A percentile compares a stretch with the other conserved stretches of the same genome.
phyloP scores from a whole-genome alignment of 352 stramenopile species.

The Blastocystis hominis region DNA sequence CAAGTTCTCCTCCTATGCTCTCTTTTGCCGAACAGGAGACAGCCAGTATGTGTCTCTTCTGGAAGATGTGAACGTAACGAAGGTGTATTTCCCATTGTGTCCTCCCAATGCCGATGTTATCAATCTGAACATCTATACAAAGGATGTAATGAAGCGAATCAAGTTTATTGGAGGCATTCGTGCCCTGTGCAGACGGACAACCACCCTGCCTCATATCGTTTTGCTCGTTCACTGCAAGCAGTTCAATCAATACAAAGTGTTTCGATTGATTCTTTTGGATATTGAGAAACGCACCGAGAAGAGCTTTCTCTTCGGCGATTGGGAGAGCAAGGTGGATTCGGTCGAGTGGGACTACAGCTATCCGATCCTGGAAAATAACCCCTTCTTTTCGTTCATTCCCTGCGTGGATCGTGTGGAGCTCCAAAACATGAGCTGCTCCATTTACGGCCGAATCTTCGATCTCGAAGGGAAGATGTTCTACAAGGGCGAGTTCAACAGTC shows the following conservation, averaged over 20 bases:
- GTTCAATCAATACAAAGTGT: not conserved
- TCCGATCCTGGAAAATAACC: not conserved
- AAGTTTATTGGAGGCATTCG: not conserved
- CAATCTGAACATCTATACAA: not conserved
- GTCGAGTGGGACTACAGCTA: not conserved
- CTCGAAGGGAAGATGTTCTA: not conserved
- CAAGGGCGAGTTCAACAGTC: not conserved
- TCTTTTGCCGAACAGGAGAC: not conserved
- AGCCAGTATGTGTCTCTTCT: not conserved
- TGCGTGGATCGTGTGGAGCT: not conserved
- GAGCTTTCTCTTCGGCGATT: not conserved
- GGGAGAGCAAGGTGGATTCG: not conserved
- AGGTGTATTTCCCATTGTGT: not conserved
- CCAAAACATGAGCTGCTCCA: not conserved
- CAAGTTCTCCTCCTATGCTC: not conserved
- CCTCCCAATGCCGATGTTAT: not conserved
- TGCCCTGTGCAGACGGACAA: not conserved
- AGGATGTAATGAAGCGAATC: not conserved
- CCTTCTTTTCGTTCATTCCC: not conserved
- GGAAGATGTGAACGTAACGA: not conserved
- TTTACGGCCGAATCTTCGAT: not conserved
- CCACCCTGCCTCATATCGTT: not conserved
- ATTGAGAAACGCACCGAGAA: not conserved
- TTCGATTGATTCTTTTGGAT: not conserved
- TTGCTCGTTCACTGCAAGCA: not conserved